Conservation (phyloP, 176 grass and related monocot genomes). For the Luzula sylvatica region DNA sequence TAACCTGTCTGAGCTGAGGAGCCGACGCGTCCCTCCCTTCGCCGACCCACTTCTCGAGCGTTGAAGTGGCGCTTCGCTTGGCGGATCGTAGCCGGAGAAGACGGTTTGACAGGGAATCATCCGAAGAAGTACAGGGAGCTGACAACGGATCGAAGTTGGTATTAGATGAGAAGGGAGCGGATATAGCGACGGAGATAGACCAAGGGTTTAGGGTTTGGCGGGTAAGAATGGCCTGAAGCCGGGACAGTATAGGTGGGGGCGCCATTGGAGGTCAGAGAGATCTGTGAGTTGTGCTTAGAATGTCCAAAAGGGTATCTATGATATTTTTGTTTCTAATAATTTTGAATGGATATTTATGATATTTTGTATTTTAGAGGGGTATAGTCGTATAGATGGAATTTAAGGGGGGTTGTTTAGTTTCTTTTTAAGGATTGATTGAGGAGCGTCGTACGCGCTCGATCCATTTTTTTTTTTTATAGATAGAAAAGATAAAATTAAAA, state of each 20-base stretch:
- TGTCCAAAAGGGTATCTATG: neutral
- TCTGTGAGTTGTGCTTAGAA: neutral
- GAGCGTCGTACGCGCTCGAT: too few species aligned
- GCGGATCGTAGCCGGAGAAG: constrained; percentile 55
- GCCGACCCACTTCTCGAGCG: constrained; percentile 50
- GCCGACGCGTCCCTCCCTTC: constrained; percentile 40
- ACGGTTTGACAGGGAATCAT: constrained; percentile 44
- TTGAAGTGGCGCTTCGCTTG: constrained; percentile 62
- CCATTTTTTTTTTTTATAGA: too few species aligned
- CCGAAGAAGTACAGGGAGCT: neutral
- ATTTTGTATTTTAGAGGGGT: too few species aligned
- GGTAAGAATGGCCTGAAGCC: neutral
- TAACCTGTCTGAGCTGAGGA: constrained; percentile 42
- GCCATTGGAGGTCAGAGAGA: neutral
- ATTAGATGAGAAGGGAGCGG: neutral
- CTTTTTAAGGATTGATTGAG: too few species aligned
- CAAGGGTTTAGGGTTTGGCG: neutral
- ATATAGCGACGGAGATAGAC: neutral
- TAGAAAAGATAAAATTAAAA: too few species aligned
- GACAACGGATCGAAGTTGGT: neutral
- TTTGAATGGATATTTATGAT: too few species aligned
- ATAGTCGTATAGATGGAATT: too few species aligned
- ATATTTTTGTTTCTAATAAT: too few species aligned
- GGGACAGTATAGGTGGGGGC: neutral
- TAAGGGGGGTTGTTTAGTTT: too few species aligned